Evolutionary conservation across 441 rosid genomes (phyloP), one percentile per base, ranked within the genome.

Genomic region (Iberis amara): DNA sequence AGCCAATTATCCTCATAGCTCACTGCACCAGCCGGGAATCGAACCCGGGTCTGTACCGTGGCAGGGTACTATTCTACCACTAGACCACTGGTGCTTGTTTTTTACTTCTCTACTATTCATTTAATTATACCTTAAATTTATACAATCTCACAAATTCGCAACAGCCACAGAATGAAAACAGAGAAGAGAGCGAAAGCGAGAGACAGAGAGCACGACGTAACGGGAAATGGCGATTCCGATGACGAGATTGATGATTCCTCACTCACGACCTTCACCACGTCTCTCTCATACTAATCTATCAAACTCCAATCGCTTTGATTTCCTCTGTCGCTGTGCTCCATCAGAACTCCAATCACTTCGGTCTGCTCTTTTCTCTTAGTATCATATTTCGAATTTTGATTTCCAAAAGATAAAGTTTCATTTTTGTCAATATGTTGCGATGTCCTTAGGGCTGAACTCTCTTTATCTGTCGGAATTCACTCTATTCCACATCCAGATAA

Each of bases 31-130:
- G 66, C 63, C 55, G 85, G 86, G 77, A 80, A 78, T 82, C 86
- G 89, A 88, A 83, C 95, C 84, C 87, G 81, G 85, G 87, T 81
- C 90, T 81, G 83, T 81, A 81, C 84, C 83, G 83, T 85, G 88
- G 94, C 89, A 90, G 89, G 86, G 86, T 85, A 87, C 86, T 91
- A 81, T 80, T 83, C 90, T 82, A 82, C 97, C 84, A 80, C 92
- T 78, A 80, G 96, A 82, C 94, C 91, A 83, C 85, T 77, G 85
- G 95, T 82, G 68, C 68, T 24, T 7, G 0, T 10, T 36, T 26
- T 15, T 40, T 3, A 5, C 0, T 1, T 1, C 0, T 4, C 8
- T 5, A 3, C 3, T 0, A 0, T 0, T 4, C 7, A 0, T 0
- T 2, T 11, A 11, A 4, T 0, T 23, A 1, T 37, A 0, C 0